phyloP scores from a whole-genome alignment of 192 early-diverging fungal species.

The Podila epigama region DNA sequence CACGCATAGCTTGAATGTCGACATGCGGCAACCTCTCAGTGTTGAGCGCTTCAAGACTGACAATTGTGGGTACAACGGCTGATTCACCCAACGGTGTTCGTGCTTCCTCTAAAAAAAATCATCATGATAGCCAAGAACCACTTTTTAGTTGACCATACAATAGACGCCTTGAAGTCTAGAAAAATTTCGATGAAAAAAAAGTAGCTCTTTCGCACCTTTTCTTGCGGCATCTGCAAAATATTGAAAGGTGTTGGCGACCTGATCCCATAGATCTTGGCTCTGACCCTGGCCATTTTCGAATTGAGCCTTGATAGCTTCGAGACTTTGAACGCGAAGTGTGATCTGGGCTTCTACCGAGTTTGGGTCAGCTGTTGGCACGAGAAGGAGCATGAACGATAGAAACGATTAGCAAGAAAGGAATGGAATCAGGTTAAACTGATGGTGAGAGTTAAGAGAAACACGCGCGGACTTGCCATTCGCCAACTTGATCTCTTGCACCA shows the following conservation, averaged over 20 bases:
- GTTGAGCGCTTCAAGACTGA: slow-evolving; percentile 42
- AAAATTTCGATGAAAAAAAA: background rate
- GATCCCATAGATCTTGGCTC: slow-evolving; percentile 28
- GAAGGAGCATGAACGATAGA: background rate
- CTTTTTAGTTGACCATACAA: background rate
- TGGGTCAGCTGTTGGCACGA: background rate
- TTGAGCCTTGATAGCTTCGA: slow-evolving; percentile 21
- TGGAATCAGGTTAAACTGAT: background rate
- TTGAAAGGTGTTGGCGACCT: slow-evolving; percentile 36
- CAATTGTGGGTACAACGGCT: slow-evolving; percentile 42
- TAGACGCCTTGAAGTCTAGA: background rate
- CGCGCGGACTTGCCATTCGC: slow-evolving; percentile 1
- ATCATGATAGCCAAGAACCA: background rate
- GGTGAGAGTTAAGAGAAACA: background rate
- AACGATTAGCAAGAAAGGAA: background rate
- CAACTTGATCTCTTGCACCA: slow-evolving; percentile 35
- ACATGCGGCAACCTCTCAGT: slow-evolving; percentile 19
- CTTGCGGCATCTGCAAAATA: slow-evolving; percentile 46
- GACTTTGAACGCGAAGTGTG: slow-evolving; percentile 5
- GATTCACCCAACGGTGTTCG: slow-evolving; percentile 56
- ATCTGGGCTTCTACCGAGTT: slow-evolving; percentile 9
- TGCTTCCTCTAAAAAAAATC: slow-evolving; percentile 32
- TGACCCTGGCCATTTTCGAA: background rate
- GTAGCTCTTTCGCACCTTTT: slow-evolving; percentile 27
- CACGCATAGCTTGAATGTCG: slow-evolving; percentile 57